Evolutionary conservation across 2,329 filamentous ascomycete genomes (phyloP).

Genomic region (Colletotrichum brevisporum): DNA sequence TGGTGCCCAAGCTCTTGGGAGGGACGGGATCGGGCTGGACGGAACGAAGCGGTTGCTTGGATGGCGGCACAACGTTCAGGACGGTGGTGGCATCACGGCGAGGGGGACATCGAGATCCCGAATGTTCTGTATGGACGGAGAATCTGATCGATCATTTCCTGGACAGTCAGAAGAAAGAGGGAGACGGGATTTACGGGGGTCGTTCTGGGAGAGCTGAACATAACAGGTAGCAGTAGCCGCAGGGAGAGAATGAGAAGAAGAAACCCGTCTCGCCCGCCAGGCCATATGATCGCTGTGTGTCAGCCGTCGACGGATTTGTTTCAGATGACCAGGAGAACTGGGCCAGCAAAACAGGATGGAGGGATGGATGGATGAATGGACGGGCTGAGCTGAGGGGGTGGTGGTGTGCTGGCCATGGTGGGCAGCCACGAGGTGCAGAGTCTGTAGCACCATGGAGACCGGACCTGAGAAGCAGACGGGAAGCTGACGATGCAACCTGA

Average conservation of each 20-base stretch:
- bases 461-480: no score
- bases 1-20: conserved; percentile 12
- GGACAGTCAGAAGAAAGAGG: not conserved
- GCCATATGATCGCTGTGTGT: conserved; percentile 33
- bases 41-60: not conserved
- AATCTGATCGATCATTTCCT: conserved; percentile 2
- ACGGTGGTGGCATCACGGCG: not conserved
- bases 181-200: not conserved
- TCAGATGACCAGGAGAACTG: conserved; percentile 39
- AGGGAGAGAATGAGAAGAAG: not conserved
- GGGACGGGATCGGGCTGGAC: conserved; percentile 23
- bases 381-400: not conserved
- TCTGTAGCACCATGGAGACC: no score
- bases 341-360: conserved; percentile 16
- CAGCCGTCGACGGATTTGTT: conserved; percentile 38
- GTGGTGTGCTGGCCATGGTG: conserved; percentile 12
- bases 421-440: not conserved
- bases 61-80: conserved; percentile 6
- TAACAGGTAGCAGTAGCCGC: not conserved
- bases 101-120: not conserved
- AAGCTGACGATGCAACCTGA: no score
- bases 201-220: conserved; percentile 4
- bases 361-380: conserved; percentile 14
- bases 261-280: not conserved
- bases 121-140: not conserved